Conservation (phyloP, 2,329 filamentous ascomycete species). For the Colletotrichum kahawae region DNA sequence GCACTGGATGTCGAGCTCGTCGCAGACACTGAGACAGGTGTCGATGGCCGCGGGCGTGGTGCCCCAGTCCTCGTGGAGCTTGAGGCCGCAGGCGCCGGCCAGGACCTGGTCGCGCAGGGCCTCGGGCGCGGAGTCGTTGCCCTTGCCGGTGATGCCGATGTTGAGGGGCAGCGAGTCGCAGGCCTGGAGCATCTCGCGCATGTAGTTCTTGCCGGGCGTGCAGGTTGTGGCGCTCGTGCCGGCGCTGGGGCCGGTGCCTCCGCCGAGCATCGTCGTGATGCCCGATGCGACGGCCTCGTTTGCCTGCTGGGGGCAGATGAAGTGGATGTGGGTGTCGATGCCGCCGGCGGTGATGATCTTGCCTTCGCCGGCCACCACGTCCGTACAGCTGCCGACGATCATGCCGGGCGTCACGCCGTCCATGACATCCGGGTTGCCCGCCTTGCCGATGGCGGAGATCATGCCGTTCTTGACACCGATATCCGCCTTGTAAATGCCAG, state of each 20-base stretch:
- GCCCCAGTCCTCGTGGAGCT: constrained; percentile 97
- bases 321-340: constrained; percentile 90
- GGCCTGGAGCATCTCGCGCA: constrained; percentile 89
- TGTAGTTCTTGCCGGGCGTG: constrained; percentile 83
- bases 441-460: constrained; percentile 91
- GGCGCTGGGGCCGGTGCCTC: constrained; percentile 88
- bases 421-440: constrained; percentile 98
- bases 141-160: constrained; percentile 90
- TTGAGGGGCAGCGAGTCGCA: constrained; percentile 84
- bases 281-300: constrained; percentile 84
- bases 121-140: constrained; percentile 77
- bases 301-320: constrained; percentile 93
- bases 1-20: constrained; percentile 90
- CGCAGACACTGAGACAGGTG: constrained; percentile 82
- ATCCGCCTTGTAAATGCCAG: constrained; percentile 94
- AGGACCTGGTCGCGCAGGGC: constrained; percentile 80
- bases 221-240: constrained; percentile 93
- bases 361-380: constrained; percentile 89
- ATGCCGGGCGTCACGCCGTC: constrained; percentile 79
- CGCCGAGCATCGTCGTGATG: constrained; percentile 88
- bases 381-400: constrained; percentile 86
- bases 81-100: constrained; percentile 88
- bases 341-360: constrained; percentile 92
- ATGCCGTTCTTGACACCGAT: constrained; percentile 89
- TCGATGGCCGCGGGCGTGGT: constrained; percentile 91